Evolutionary conservation across 2,329 filamentous ascomycete species (phyloP).

Genomic region (Neofusicoccum umdonicola): DNA sequence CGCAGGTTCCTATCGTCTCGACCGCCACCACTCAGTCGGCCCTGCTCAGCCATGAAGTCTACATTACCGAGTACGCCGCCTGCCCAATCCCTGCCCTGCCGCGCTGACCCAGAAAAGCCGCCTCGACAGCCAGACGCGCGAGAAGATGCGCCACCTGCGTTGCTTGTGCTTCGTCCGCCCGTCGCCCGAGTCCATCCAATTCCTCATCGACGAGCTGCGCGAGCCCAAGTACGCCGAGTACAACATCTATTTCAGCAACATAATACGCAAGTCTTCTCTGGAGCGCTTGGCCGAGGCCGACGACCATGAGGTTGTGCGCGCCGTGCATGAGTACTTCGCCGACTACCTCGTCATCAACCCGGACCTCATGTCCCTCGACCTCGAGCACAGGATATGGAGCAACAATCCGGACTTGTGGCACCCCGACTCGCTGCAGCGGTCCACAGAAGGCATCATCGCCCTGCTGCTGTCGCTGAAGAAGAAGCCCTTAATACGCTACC

Average conservation of each 20-base stretch:
- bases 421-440: constrained; percentile 78
- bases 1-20: constrained; percentile 80
- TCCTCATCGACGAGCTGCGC: constrained; percentile 89
- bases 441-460: constrained; percentile 83
- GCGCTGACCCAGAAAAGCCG: constrained; percentile 50
- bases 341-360: constrained; percentile 95
- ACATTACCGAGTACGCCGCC: constrained; percentile 73
- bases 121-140: constrained; percentile 80
- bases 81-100: constrained; percentile 14
- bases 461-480: constrained; percentile 89
- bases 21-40: constrained; percentile 94
- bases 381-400: constrained; percentile 77
- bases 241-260: constrained; percentile 92
- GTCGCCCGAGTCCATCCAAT: constrained; percentile 87
- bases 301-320: constrained; percentile 93
- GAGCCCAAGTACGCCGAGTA: constrained; percentile 98
- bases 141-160: constrained; percentile 96
- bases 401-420: constrained; percentile 85
- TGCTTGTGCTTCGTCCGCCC: constrained; percentile 92
- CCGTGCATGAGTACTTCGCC: constrained; percentile 92
- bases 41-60: constrained; percentile 93
- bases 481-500: constrained; percentile 89
- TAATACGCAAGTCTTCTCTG: constrained; percentile 92
- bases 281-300: constrained; percentile 94
- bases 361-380: constrained; percentile 79